These are phyloP conservation scores for Diospyros kaki DNA, from an alignment of 148 eudicot genomes.

Conservation along the genomic window DNA sequence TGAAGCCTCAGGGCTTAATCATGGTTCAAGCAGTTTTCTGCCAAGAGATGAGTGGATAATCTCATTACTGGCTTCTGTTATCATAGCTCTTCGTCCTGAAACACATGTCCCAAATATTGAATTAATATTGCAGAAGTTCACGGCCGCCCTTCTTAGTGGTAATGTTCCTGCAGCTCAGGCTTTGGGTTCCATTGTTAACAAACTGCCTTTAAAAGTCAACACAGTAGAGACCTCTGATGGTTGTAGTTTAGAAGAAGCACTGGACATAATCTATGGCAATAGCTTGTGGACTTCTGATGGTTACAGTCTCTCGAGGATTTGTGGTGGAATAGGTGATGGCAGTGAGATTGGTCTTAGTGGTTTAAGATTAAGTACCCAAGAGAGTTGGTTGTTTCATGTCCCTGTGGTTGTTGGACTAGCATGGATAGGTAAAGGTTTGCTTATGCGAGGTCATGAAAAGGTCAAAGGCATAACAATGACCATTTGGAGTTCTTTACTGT, in stretches of 20 bases:
- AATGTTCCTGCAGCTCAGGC: constrained; percentile 88
- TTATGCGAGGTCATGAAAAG: constrained; percentile 90
- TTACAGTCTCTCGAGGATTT: constrained; percentile 20
- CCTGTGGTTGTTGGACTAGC: constrained; percentile 56
- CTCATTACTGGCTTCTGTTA: constrained; percentile 73
- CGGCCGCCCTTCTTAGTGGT: constrained; percentile 46
- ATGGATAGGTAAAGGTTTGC: constrained; percentile 93
- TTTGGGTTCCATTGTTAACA: constrained; percentile 84
- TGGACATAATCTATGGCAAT: constrained; percentile 46
- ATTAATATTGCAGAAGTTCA: constrained; percentile 40
- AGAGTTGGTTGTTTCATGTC: constrained; percentile 25
- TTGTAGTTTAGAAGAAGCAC: constrained; percentile 49
- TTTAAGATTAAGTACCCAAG: constrained; percentile 17
- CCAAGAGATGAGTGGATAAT: constrained; percentile 59
- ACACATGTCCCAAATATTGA: constrained; percentile 38
- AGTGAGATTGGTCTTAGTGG: constrained; percentile 20
- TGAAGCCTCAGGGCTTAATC: constrained; percentile 30
- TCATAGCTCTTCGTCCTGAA: constrained; percentile 73
- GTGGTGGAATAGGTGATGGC: constrained; percentile 20
- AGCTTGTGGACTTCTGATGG: constrained; percentile 27
- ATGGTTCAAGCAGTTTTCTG: constrained; percentile 27
- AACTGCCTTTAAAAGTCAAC: constrained; percentile 42
- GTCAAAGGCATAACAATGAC: constrained; percentile 60
- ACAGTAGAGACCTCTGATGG: constrained; percentile 25
- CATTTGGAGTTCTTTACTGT: constrained; percentile 54